These are phyloP conservation scores for Phytophthora foliorum DNA, from an alignment of 352 stramenopile genomes.

Conservation along the genomic window DNA sequence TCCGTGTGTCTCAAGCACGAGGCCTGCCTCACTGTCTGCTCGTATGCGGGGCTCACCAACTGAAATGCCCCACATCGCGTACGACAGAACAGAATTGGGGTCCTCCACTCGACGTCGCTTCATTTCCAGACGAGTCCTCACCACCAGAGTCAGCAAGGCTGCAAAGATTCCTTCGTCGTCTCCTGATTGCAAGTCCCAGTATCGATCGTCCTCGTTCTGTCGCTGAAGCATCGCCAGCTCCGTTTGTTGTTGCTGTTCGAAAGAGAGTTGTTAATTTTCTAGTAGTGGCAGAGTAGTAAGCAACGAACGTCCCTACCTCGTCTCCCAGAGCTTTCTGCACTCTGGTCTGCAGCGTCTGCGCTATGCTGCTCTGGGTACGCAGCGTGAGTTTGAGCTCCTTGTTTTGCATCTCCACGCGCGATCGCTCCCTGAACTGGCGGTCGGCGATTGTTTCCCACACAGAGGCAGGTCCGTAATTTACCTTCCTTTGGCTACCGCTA, in stretches of 20 bases:
- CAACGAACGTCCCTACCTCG: slow-evolving; percentile 11
- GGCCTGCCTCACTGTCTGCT: slow-evolving; percentile 13
- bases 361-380: slow-evolving; percentile 12
- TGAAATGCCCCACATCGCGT: slow-evolving; percentile 26
- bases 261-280: neutral
- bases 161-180: slow-evolving; percentile 39
- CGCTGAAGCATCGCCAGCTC: slow-evolving; percentile 24
- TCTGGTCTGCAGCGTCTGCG: slow-evolving; percentile 13
- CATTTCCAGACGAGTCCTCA: slow-evolving; percentile 26
- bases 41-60: slow-evolving; percentile 19
- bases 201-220: slow-evolving; percentile 13
- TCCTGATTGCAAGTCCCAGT: slow-evolving; percentile 18
- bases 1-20: slow-evolving; percentile 26
- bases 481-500: neutral
- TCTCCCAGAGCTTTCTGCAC: slow-evolving; percentile 17
- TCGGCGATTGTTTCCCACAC: slow-evolving; percentile 43
- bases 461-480: neutral
- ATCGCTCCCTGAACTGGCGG: slow-evolving; percentile 38
- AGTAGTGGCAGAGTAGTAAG: neutral
- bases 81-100: slow-evolving; percentile 18
- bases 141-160: slow-evolving; percentile 35
- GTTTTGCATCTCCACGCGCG: slow-evolving; percentile 39
- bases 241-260: slow-evolving; percentile 29
- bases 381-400: slow-evolving; percentile 44
- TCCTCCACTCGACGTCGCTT: slow-evolving; percentile 23